Percentiles rank a stretch among this genome's conserved stretches.
These are phyloP conservation scores for Amphicarpaea edgeworthii DNA, from an alignment of 306 rosid species.

Conservation along the genomic window DNA sequence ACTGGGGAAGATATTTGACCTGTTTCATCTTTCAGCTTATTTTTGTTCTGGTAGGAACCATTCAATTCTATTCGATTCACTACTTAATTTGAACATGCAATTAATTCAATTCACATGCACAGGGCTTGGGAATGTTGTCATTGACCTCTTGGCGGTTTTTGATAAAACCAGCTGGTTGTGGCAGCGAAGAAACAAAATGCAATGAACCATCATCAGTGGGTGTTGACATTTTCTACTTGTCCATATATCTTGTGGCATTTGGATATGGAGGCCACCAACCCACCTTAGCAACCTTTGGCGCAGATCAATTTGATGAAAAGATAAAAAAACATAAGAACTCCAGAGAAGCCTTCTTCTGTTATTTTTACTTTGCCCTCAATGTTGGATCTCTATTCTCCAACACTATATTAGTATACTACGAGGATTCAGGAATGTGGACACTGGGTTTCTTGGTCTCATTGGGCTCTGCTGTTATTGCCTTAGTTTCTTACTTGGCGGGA, in stretches of 20 bases:
- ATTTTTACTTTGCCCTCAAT: slow-evolving; percentile 71
- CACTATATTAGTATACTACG: slow-evolving; percentile 60
- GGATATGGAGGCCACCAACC: slow-evolving; percentile 79
- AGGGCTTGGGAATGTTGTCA: slow-evolving; percentile 65
- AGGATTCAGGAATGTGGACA: slow-evolving; percentile 63
- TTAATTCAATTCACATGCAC: no score
- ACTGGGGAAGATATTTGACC: slow-evolving; percentile 66
- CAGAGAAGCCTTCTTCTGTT: slow-evolving; percentile 58
- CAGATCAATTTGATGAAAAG: slow-evolving; percentile 62
- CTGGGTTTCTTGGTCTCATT: slow-evolving; percentile 56
- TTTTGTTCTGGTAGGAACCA: slow-evolving; percentile 52
- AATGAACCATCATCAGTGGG: slow-evolving; percentile 49
- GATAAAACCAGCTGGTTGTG: slow-evolving; percentile 60
- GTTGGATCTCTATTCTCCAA: slow-evolving; percentile 69
- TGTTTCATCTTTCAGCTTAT: slow-evolving; percentile 60
- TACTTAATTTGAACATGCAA: no score
- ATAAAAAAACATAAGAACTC: slow-evolving; percentile 1
- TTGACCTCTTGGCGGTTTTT: slow-evolving; percentile 50
- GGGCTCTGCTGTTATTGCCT: slow-evolving; percentile 57
- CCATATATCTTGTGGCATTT: slow-evolving; percentile 64
- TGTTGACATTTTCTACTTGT: slow-evolving; percentile 50
- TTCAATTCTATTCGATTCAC: no score
- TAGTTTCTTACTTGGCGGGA: slow-evolving; percentile 50
- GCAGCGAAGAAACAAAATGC: slow-evolving; percentile 44
- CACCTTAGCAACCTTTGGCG: slow-evolving; percentile 68